A percentile compares a stretch with the other conserved stretches of the same genome.
These are phyloP conservation scores for Marasmius tenuissimus DNA, from an alignment of 1,284 basidiomycete genomes.

Conservation along the genomic window DNA sequence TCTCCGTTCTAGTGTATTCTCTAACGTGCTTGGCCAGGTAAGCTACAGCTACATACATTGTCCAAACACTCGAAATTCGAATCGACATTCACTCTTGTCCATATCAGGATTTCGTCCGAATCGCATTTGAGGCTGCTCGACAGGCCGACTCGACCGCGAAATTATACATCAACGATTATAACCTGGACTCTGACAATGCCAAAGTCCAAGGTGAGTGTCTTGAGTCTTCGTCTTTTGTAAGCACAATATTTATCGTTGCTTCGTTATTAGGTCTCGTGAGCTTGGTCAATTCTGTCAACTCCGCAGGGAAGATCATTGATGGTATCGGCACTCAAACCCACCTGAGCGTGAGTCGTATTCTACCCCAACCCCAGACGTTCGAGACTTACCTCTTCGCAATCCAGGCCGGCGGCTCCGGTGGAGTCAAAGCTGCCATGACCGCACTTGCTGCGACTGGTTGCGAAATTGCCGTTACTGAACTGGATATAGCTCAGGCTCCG, in stretches of 20 bases:
- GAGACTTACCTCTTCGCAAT: too few relatives aligned
- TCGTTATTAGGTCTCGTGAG: conserved; percentile 2
- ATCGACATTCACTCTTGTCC: neutral
- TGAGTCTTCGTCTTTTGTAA: neutral
- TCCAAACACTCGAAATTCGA: neutral
- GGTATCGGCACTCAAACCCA: conserved; percentile 44
- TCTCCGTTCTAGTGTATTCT: conserved; percentile 41
- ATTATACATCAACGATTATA: conserved; percentile 46
- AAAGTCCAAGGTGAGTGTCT: conserved; percentile 27
- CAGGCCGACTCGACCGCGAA: conserved; percentile 35
- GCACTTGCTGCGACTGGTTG: conserved; percentile 41
- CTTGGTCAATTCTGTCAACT: conserved; percentile 17
- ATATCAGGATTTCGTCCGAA: conserved; percentile 34
- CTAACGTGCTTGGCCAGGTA: conserved; percentile 40
- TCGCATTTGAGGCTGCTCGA: conserved; percentile 41
- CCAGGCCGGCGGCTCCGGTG: conserved; percentile 39
- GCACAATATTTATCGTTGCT: neutral
- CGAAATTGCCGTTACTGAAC: conserved; percentile 50
- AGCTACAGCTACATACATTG: neutral
- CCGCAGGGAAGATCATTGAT: conserved; percentile 34
- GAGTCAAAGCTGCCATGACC: conserved; percentile 34
- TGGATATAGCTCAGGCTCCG: conserved; percentile 33
- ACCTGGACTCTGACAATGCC: conserved; percentile 38
- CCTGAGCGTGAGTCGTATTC: conserved; percentile 28
- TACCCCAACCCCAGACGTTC: neutral